These are phyloP conservation scores for Colletotrichum musicola DNA, from an alignment of 2,329 filamentous ascomycete genomes.

Conservation along the genomic window DNA sequence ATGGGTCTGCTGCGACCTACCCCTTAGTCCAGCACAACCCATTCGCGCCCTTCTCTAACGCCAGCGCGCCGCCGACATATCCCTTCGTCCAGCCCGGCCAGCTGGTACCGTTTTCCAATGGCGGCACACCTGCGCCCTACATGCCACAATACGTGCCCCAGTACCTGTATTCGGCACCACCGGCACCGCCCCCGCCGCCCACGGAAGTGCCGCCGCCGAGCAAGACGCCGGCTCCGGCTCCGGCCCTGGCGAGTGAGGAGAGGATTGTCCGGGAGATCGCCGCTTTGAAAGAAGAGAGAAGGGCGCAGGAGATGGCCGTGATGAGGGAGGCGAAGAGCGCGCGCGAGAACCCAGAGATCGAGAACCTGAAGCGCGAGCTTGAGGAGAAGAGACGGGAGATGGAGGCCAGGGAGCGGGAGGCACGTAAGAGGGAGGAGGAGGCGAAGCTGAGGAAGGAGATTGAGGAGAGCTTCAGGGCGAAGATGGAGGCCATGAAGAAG, in stretches of 20 bases:
- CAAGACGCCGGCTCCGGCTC: not conserved
- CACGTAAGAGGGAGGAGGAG: not conserved
- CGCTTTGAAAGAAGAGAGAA: not conserved
- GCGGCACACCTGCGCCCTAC: too few species aligned
- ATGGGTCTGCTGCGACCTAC: not conserved
- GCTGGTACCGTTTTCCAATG: too few species aligned
- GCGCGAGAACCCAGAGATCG: not conserved
- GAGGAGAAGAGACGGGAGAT: not conserved
- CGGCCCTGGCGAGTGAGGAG: not conserved
- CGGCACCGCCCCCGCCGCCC: too few species aligned
- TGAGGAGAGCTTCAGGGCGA: not conserved
- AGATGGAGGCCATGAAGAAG: not conserved
- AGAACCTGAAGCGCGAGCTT: not conserved
- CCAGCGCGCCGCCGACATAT: too few species aligned
- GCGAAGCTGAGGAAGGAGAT: not conserved
- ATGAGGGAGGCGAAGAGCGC: not conserved
- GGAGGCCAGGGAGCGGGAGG: not conserved
- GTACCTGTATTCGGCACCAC: not conserved
- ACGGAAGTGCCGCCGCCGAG: not conserved
- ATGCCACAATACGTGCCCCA: not conserved
- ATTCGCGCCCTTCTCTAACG: too few species aligned
- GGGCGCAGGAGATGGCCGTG: too few species aligned
- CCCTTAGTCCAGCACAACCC: too few species aligned
- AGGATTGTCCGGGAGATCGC: too few species aligned
- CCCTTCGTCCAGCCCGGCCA: too few species aligned